Evolutionary conservation across 164 flowering plant species (phyloP).

Genomic region (Echeveria elegans): DNA sequence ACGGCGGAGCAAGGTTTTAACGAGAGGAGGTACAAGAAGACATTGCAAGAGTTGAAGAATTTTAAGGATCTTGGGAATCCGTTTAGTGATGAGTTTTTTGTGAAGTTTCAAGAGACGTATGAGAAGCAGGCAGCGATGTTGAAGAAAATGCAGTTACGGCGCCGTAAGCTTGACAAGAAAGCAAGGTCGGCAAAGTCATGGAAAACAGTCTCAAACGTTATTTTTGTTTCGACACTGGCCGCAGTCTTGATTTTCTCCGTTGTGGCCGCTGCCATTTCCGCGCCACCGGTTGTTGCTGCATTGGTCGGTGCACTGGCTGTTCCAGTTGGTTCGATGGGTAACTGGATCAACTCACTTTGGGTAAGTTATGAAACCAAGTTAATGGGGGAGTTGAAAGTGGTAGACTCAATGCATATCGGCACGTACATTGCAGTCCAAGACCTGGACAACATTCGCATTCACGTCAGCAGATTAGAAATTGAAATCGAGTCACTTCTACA

Average conservation of each 20-base stretch:
- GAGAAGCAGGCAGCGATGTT: slow-evolving; percentile 50
- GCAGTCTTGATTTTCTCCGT: slow-evolving; percentile 67
- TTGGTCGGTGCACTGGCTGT: slow-evolving; percentile 62
- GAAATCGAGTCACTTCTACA: slow-evolving; percentile 44
- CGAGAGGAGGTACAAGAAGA: slow-evolving; percentile 8
- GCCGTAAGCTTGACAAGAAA: slow-evolving; percentile 64
- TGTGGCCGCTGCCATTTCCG: slow-evolving; percentile 81
- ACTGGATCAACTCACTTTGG: slow-evolving; percentile 72
- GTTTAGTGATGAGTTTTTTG: slow-evolving; percentile 58
- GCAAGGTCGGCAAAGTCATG: slow-evolving; percentile 43
- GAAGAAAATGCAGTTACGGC: slow-evolving; percentile 38
- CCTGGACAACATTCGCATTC: slow-evolving; percentile 56
- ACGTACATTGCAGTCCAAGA: slow-evolving; percentile 51
- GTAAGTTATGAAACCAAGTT: slow-evolving; percentile 46
- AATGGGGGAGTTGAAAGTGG: slow-evolving; percentile 49
- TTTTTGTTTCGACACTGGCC: slow-evolving; percentile 59
- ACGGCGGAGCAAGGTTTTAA: slow-evolving; percentile 9
- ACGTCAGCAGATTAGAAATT: slow-evolving; percentile 46
- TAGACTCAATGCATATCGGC: slow-evolving; percentile 53
- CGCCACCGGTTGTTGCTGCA: slow-evolving; percentile 76
- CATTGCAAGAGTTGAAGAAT: slow-evolving; percentile 33
- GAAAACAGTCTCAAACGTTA: slow-evolving; percentile 57
- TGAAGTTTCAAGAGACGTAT: slow-evolving; percentile 40
- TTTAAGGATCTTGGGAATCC: slow-evolving; percentile 66
- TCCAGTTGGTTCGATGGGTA: slow-evolving; percentile 76